phyloP scores from a whole-genome alignment of 345 rosid genomes.

The Salix udensis region DNA sequence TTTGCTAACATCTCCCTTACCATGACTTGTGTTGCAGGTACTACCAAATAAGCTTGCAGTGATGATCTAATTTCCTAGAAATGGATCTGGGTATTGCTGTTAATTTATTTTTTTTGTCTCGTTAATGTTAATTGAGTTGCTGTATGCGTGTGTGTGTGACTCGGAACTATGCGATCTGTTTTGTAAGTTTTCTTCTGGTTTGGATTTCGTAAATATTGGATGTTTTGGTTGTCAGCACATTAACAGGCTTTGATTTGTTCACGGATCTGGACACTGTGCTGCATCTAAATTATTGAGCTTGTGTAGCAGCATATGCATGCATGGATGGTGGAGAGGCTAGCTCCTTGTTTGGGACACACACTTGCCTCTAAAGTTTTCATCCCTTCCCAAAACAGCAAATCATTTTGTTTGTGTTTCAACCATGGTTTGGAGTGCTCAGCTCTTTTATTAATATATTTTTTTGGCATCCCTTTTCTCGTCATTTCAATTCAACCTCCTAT shows the following conservation, averaged over 20 bases:
- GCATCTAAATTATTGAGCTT: not conserved
- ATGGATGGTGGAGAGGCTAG: not conserved
- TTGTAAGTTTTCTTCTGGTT: not conserved
- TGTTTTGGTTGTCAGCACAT: not conserved
- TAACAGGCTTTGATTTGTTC: constrained; percentile 4
- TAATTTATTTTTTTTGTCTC: not conserved
- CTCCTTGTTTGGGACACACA: not conserved
- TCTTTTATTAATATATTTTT: not conserved
- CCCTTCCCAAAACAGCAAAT: not conserved
- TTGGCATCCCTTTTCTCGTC: not conserved
- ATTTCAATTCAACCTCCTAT: not conserved
- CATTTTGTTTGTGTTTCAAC: not conserved
- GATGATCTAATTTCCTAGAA: constrained; percentile 1
- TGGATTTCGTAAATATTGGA: constrained; percentile 2
- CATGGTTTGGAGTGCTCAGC: too few species aligned
- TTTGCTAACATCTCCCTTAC: not conserved
- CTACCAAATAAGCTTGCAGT: not conserved
- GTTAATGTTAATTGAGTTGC: not conserved
- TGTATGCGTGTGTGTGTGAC: not conserved
- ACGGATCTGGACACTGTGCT: not conserved
- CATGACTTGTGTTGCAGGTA: not conserved
- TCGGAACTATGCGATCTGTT: constrained; percentile 2
- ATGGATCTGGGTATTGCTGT: not conserved
- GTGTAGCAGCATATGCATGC: too few species aligned
- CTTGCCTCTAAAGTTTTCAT: not conserved